Evolutionary conservation across 108 stramenopile genomes (phyloP).

Genomic region (Fragilariopsis cylindrus): DNA sequence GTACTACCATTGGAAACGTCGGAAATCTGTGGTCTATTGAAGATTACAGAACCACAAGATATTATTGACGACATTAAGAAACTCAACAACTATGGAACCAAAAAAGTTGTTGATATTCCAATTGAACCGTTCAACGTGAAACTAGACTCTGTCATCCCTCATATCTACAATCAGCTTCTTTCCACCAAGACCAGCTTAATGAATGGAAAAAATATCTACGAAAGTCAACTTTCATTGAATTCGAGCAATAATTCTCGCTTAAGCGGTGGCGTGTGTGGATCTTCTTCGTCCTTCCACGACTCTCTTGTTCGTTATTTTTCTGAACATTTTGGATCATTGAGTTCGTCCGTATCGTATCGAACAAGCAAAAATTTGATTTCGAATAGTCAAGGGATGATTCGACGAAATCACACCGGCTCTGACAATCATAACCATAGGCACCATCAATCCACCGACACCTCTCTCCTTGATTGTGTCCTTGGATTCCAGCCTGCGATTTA

Average conservation of each 20-base stretch:
- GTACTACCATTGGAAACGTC: constrained; percentile 15
- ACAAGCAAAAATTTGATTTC: not conserved
- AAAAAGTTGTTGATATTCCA: not conserved
- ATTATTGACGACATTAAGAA: not conserved
- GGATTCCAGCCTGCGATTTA: constrained; percentile 2
- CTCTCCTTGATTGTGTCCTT: not conserved
- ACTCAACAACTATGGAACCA: not conserved
- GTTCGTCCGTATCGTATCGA: too few species aligned
- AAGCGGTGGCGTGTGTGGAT: not conserved
- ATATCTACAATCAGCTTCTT: not conserved
- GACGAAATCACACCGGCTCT: not conserved
- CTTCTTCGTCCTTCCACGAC: not conserved
- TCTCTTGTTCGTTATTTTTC: not conserved
- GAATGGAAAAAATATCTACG: not conserved
- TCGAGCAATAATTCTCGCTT: not conserved
- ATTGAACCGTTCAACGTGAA: not conserved
- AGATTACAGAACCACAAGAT: not conserved
- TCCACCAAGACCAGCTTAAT: not conserved
- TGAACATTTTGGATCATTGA: not conserved
- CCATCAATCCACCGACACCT: not conserved
- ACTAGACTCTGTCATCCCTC: not conserved
- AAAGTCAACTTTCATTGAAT: not conserved
- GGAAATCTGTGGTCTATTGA: constrained; percentile 6
- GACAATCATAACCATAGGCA: not conserved
- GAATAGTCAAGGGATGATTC: not conserved